These are phyloP conservation scores for Dillenia suffruticosa DNA, from an alignment of 164 flowering plant species.

Conservation along the genomic window DNA sequence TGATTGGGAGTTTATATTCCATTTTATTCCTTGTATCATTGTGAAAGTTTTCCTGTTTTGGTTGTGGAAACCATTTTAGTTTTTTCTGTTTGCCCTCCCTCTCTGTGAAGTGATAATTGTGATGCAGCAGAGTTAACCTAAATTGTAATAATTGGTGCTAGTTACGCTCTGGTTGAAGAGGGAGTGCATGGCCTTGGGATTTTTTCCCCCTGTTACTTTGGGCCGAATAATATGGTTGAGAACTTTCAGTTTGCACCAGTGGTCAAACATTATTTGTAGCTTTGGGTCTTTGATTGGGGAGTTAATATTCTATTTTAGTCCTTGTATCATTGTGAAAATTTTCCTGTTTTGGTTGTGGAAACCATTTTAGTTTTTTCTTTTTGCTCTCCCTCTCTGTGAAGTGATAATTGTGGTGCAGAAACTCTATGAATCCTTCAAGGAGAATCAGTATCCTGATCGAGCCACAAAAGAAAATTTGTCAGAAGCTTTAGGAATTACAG, in stretches of 20 bases:
- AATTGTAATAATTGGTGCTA: no score
- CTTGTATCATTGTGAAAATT: background rate
- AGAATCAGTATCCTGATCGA: slow-evolving; percentile 66
- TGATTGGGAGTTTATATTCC: background rate
- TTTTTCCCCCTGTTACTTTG: no score
- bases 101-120: slow-evolving; percentile 3
- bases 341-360: background rate
- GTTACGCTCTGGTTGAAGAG: no score
- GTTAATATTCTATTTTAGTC: background rate
- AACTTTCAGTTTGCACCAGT: background rate
- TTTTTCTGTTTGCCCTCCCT: background rate
- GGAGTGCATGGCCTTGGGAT: no score
- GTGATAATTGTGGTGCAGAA: slow-evolving; percentile 44
- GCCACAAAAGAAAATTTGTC: slow-evolving; percentile 55
- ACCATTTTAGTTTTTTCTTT: background rate
- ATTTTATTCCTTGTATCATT: background rate
- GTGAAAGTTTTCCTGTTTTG: background rate
- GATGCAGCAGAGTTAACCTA: slow-evolving; percentile 33
- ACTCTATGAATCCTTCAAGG: slow-evolving; percentile 46
- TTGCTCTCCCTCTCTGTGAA: background rate
- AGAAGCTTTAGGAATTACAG: slow-evolving; percentile 52
- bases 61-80: background rate
- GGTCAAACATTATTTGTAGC: background rate
- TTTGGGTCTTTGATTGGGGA: background rate
- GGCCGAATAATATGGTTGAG: no score